phyloP scores from a whole-genome alignment of 2,329 filamentous ascomycete genomes.

The Xylaria sp. region DNA sequence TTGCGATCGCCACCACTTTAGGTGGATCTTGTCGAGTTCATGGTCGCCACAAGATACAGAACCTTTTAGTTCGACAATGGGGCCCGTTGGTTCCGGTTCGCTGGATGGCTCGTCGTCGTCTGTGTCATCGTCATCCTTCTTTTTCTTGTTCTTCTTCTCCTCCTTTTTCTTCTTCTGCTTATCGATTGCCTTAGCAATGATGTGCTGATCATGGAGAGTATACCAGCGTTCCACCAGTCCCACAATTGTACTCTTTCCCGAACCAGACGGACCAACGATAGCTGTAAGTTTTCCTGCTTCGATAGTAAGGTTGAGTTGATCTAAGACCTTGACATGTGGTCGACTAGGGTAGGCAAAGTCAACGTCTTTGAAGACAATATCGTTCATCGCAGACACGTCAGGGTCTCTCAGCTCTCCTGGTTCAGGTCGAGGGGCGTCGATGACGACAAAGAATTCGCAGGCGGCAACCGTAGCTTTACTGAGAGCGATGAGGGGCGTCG shows the following conservation, averaged over 20 bases:
- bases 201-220: constrained; percentile 64
- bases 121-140: constrained; percentile 45
- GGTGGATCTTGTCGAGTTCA: constrained; percentile 66
- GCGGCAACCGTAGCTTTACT: constrained; percentile 68
- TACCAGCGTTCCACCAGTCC: constrained; percentile 80
- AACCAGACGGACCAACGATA: constrained; percentile 78
- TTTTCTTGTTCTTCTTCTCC: constrained; percentile 51
- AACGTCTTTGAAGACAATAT: constrained; percentile 72
- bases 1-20: constrained; percentile 71
- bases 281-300: constrained; percentile 75
- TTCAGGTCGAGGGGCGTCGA: constrained; percentile 59
- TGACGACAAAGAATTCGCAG: constrained; percentile 67
- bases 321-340: constrained; percentile 71
- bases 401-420: constrained; percentile 58
- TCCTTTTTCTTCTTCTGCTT: constrained; percentile 59
- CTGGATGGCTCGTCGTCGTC: constrained; percentile 40
- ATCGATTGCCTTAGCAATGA: constrained; percentile 63
- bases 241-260: constrained; percentile 79
- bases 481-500: constrained; percentile 68
- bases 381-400: constrained; percentile 60
- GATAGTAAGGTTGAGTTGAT: constrained; percentile 68
- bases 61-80: constrained; percentile 61
- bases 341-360: constrained; percentile 79
- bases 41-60: constrained; percentile 65
- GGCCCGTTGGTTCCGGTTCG: constrained; percentile 52